phyloP scores from a whole-genome alignment of 2,329 filamentous ascomycete genomes.

The Graphilbum sp. region DNA sequence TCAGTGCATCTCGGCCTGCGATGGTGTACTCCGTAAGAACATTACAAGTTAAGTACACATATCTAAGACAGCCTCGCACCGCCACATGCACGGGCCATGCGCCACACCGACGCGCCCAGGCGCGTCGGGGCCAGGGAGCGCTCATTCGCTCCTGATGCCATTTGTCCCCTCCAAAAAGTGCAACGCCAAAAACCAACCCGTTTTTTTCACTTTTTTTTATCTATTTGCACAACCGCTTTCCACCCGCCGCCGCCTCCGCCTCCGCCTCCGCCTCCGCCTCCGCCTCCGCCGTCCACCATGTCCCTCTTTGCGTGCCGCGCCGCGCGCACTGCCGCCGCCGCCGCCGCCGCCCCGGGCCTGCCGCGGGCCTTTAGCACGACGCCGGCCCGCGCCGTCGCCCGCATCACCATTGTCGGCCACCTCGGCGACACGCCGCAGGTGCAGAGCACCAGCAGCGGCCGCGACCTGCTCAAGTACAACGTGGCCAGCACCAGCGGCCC shows the following conservation, averaged over 20 bases:
- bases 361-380: conserved; percentile 64
- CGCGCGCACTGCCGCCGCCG: conserved; percentile 6
- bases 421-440: conserved; percentile 68
- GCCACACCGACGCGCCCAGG: too few relatives aligned
- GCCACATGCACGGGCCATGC: not conserved
- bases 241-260: too few relatives aligned
- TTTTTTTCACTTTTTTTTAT: too few relatives aligned
- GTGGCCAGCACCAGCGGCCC: conserved; percentile 54
- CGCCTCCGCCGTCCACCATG: conserved; percentile 5
- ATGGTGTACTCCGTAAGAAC: too few relatives aligned
- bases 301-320: conserved; percentile 8
- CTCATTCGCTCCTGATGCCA: too few relatives aligned
- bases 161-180: too few relatives aligned
- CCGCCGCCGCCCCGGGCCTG: conserved; percentile 23
- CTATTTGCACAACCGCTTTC: too few relatives aligned
- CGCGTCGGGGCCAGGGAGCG: too few relatives aligned
- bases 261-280: not conserved
- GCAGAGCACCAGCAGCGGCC: conserved; percentile 49
- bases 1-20: too few relatives aligned
- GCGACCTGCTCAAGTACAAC: conserved; percentile 60
- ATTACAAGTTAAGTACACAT: too few relatives aligned
- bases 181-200: too few relatives aligned
- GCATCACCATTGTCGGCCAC: conserved; percentile 75
- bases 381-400: conserved; percentile 48
- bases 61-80: not conserved